Evolutionary conservation across 805 yeast genomes (phyloP).

Genomic region (Zygotorulaspora danielsina): DNA sequence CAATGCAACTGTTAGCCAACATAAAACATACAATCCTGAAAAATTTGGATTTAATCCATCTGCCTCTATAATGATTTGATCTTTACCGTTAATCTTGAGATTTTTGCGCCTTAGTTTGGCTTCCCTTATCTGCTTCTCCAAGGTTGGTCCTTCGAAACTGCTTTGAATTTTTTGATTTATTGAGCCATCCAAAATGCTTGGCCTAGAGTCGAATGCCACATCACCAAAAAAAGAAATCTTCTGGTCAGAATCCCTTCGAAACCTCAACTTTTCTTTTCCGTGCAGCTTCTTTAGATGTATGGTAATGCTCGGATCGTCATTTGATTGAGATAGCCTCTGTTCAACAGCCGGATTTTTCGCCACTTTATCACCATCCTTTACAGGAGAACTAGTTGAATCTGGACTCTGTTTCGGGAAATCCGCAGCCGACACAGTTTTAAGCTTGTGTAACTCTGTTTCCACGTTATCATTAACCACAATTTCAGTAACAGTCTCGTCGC

Average conservation of each 20-base stretch:
- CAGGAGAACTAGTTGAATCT: conserved; percentile 6
- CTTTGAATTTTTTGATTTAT: conserved; percentile 29
- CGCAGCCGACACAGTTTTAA: background rate
- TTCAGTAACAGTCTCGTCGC: background rate
- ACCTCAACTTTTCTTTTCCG: conserved; percentile 23
- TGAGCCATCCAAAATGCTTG: conserved; percentile 51
- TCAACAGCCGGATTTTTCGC: background rate
- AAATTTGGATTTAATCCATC: conserved; percentile 37
- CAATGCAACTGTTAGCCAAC: conserved; percentile 66
- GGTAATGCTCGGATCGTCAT: conserved; percentile 2
- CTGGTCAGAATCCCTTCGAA: conserved; percentile 22
- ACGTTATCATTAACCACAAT: background rate
- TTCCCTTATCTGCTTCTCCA: conserved; percentile 24
- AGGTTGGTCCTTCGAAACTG: conserved; percentile 31
- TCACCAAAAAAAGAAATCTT: conserved; percentile 54
- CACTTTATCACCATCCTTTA: conserved; percentile 6
- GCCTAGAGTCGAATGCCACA: conserved; percentile 42
- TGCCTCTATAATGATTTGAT: conserved; percentile 8
- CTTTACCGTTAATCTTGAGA: conserved; percentile 2
- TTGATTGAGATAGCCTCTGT: background rate
- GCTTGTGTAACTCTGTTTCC: background rate
- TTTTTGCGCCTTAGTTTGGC: conserved; percentile 9
- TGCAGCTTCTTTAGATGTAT: conserved; percentile 19
- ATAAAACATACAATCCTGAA: conserved; percentile 75
- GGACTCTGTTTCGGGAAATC: background rate